Percentiles rank a stretch among this genome's conserved stretches.
These are phyloP conservation scores for Lablab purpureus DNA, from an alignment of 306 rosid genomes.

Conservation along the genomic window DNA sequence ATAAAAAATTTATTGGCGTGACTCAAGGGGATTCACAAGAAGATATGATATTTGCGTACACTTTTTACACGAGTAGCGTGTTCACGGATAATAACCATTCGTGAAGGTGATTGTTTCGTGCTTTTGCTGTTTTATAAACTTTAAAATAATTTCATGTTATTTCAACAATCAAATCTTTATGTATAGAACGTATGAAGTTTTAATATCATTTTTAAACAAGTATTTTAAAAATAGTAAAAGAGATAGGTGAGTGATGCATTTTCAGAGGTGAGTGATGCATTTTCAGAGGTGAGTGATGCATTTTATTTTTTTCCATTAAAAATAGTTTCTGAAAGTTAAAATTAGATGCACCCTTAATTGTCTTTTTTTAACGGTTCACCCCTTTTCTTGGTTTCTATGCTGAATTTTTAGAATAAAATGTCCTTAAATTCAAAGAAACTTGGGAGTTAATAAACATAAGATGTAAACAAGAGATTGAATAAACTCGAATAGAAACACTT, in stretches of 20 bases:
- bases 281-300: too few relatives aligned
- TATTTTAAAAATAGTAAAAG: too few relatives aligned
- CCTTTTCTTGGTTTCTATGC: not conserved
- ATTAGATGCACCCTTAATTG: not conserved
- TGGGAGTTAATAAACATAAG: not conserved
- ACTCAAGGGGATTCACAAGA: conserved; percentile 28
- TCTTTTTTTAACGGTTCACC: not conserved
- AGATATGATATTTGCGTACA: not conserved
- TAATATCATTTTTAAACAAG: too few relatives aligned
- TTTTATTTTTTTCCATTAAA: too few relatives aligned
- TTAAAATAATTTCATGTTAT: not conserved
- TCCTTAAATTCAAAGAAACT: not conserved
- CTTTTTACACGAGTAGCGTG: not conserved
- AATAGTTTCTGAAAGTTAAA: not conserved
- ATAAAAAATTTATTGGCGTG: conserved; percentile 32
- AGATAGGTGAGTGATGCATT: not conserved
- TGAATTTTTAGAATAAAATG: not conserved
- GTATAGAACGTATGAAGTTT: too few relatives aligned
- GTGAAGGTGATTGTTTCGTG: not conserved
- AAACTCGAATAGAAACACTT: not conserved
- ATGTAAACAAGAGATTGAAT: not conserved
- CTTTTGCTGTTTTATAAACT: not conserved
- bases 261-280: too few relatives aligned
- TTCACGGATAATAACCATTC: not conserved
- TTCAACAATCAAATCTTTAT: not conserved